A percentile compares a stretch with the other conserved stretches of the same genome.
These are phyloP conservation scores for Areca catechu DNA, from an alignment of 176 grass and related monocot species.

Conservation along the genomic window DNA sequence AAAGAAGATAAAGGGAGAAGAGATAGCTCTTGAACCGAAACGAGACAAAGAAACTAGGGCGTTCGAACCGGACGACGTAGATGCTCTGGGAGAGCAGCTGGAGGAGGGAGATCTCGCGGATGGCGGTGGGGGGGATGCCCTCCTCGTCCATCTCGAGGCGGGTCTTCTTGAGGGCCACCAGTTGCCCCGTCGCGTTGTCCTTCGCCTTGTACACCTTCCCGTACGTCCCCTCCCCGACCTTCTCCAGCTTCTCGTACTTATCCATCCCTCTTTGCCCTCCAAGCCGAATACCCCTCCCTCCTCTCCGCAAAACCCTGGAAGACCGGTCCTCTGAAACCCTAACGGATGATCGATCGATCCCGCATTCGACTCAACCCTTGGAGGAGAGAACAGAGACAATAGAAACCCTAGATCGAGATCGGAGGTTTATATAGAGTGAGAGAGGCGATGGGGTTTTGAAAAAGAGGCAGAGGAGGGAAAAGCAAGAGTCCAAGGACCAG, in stretches of 20 bases:
- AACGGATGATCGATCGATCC: no score
- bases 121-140: slow-evolving; percentile 3
- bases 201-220: slow-evolving; percentile 16
- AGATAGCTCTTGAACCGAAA: neutral
- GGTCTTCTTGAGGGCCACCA: slow-evolving; percentile 13
- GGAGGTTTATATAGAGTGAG: no score
- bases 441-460: no score
- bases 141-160: slow-evolving; percentile 5
- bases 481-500: no score
- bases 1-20: neutral
- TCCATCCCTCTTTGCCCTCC: neutral
- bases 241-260: slow-evolving; percentile 12
- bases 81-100: neutral
- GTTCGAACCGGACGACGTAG: slow-evolving; percentile 4
- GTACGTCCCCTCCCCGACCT: slow-evolving; percentile 14
- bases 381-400: no score
- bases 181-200: slow-evolving; percentile 9
- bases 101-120: slow-evolving; percentile 15
- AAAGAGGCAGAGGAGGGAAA: no score
- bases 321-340: no score
- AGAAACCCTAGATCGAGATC: no score
- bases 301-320: neutral
- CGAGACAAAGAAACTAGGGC: no score
- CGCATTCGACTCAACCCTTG: no score
- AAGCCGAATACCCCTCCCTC: neutral